Base-by-base conservation (phyloP, 2,329 filamentous ascomycete species). In the Aurifilum marmelostoma region DNA sequence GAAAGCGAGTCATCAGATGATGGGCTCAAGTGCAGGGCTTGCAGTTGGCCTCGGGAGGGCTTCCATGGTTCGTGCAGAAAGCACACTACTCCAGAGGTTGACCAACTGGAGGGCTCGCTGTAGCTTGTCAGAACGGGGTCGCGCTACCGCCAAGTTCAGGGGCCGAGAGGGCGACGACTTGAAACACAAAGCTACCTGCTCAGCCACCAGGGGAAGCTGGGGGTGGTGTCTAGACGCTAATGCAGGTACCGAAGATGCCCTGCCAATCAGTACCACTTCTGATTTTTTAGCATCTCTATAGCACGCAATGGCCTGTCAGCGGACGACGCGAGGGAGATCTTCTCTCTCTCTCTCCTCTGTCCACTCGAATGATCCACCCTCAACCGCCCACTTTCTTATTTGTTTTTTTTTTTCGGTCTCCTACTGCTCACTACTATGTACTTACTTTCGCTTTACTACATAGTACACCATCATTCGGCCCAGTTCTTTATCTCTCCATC, bases 181-280 rank as follows among this genome's bases (percentile, higher is more conserved):
- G 65, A 69, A 69, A 67, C 68, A 69, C 50, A 47, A 60, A 50
- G 11, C 47, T 64, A 67, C 65, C 43, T 69, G 68, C 69, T 70
- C 69, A 70, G 69, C 69, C 69, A 68, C 69, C 69, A 54, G 68
- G 65, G 54, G 64, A 67, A 65, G 29, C 21, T 52, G 39, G 56
- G 37, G 34, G 34, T 34, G 34, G 27, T 34, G 24, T 43, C 21
- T 29, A 21, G 18, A 39, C 62, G 65, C 68, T 70, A 70, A 67
- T 70, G 68, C 68, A 70, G 68, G 68, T 67, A 70, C 68, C 56
- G 29, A 65, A 37, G 43, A 39, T 39, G 50, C 24, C 32, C 37
- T 34, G 58, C 67, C 67, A 62, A 63, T 65, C 67, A 18, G 29
- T 47, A 47, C 18, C 32, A 21, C 18, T 27, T 11, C 59, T 27